Evolutionary conservation across 352 stramenopile genomes (phyloP), one percentile per base, ranked within the genome.

Genomic region (Phytophthora sojae): DNA sequence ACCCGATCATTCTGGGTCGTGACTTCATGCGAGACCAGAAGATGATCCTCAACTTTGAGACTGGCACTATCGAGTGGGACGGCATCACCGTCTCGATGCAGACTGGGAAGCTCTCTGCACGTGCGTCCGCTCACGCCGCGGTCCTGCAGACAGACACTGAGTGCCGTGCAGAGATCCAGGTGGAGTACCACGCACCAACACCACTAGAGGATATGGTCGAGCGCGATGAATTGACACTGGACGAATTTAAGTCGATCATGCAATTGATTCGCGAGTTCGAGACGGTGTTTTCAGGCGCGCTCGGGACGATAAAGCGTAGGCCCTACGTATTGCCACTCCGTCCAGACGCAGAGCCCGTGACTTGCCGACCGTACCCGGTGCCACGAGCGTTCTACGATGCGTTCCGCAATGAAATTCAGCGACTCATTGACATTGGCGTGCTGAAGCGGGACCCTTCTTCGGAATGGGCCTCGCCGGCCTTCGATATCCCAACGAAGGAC

Each of bases 361-460:
- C 14, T 17, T 14, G 11, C 37, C 37, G 37, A 44, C 37, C 37
- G 14, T 44, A n/a, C 14, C 37, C 37, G 37, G 14, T 44, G 9
- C 37, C 37, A 17, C 37, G 37, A n/a, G 37, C 37, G 37, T 44
- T n/a, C 37, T 44, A 44, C 37, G 37, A n/a, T 17, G 37, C 37
- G 14, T n/a, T 17, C 14, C 37, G 37, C 37, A 14, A 17, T 2
- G 37, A 44, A 4, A 61, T 62, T 15, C 52, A 68, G n/a, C 15
- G 37, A 6, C 42, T 68, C 9, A 57, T 61, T 11, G 35, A 58
- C 45, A 15, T 19, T 17, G 55, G 62, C 6, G 53, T 68, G 12
- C 19, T 61, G 2, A 54, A 61, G 29, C 39, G 15, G 42, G 26
- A 53, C 11, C 45, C 37, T 39, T 53, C 26, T 42, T 53, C 26